A percentile compares a stretch with the other conserved stretches of the same genome.
Evolutionary conservation across 2,329 filamentous ascomycete species (phyloP).

Genomic region (Phoma sp.): DNA sequence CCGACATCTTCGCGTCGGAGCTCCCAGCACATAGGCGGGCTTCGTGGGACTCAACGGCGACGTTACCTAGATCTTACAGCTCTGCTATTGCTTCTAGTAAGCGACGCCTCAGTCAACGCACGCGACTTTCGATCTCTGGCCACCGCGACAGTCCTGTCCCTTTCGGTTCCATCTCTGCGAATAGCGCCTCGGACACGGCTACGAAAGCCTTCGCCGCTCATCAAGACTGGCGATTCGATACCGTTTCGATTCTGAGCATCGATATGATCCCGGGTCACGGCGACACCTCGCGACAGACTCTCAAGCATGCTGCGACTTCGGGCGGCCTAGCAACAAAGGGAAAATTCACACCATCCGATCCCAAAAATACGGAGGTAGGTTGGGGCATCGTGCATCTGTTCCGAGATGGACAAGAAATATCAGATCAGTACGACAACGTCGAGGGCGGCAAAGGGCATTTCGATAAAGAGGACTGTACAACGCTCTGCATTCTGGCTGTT

Average conservation of each 20-base stretch:
- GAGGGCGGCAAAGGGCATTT: constrained; percentile 42
- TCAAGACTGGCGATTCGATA: constrained; percentile 80
- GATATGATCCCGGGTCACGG: constrained; percentile 64
- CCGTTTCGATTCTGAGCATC: constrained; percentile 79
- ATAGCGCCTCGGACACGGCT: constrained; percentile 27
- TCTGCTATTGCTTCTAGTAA: constrained; percentile 33
- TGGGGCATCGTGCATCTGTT: constrained; percentile 97
- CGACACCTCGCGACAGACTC: constrained; percentile 33
- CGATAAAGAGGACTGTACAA: constrained; percentile 74
- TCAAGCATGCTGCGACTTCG: constrained; percentile 44
- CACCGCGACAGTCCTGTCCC: constrained; percentile 45
- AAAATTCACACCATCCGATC: constrained; percentile 72
- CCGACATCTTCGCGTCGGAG: constrained; percentile 53
- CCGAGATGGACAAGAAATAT: constrained; percentile 78
- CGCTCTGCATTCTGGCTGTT: constrained; percentile 90
- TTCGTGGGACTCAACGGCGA: constrained; percentile 43
- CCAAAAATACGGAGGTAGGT: constrained; percentile 75
- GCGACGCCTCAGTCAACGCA: constrained; percentile 41
- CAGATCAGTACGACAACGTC: constrained; percentile 62
- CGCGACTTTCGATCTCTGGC: constrained; percentile 44
- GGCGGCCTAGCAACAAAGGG: constrained; percentile 81
- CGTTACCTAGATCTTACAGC: constrained; percentile 20
- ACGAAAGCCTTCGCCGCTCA: constrained; percentile 40
- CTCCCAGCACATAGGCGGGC: constrained; percentile 52
- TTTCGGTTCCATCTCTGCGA: constrained; percentile 45